Conservation (phyloP, 2,329 filamentous ascomycete genomes). For the Monilinia vaccinii-corymbosi region DNA sequence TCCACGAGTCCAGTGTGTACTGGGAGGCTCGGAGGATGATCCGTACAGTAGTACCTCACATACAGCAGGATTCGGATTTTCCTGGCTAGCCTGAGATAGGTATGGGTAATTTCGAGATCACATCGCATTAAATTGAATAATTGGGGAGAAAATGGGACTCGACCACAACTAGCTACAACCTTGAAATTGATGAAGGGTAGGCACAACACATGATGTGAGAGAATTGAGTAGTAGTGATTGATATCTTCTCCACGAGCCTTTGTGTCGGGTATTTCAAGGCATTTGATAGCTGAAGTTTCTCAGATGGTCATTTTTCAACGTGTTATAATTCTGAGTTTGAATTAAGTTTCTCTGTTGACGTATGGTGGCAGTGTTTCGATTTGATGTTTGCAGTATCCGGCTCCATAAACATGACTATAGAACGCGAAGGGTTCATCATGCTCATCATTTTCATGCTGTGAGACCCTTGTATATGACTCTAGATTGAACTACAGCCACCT, state of each 20-base stretch:
- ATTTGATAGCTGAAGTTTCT: not conserved
- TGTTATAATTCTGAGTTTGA: not conserved
- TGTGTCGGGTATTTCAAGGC: not conserved
- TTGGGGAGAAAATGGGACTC: not conserved
- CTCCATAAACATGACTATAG: not conserved
- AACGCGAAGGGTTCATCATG: not conserved
- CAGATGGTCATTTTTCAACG: slow-evolving; percentile 3
- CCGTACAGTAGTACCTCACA: slow-evolving; percentile 9
- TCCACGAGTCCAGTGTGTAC: not conserved
- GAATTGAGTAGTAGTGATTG: not conserved
- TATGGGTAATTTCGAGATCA: slow-evolving; percentile 1
- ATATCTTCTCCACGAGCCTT: slow-evolving; percentile 2
- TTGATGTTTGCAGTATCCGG: slow-evolving; percentile 1
- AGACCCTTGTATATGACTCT: slow-evolving; percentile 2
- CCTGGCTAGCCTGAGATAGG: not conserved
- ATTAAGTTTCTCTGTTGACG: not conserved
- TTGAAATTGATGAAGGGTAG: not conserved
- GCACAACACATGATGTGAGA: not conserved
- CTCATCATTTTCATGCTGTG: slow-evolving; percentile 5
- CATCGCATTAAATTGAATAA: not conserved
- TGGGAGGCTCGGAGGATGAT: slow-evolving; percentile 1
- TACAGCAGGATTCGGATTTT: not conserved
- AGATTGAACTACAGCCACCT: slow-evolving; percentile 4
- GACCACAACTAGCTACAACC: not conserved
- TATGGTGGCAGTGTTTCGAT: slow-evolving; percentile 6